Percentiles rank a stretch among this genome's conserved stretches.
These are phyloP conservation scores for Neckera pumila DNA, from an alignment of 225 moss, liverwort and hornwort genomes.

Conservation along the genomic window DNA sequence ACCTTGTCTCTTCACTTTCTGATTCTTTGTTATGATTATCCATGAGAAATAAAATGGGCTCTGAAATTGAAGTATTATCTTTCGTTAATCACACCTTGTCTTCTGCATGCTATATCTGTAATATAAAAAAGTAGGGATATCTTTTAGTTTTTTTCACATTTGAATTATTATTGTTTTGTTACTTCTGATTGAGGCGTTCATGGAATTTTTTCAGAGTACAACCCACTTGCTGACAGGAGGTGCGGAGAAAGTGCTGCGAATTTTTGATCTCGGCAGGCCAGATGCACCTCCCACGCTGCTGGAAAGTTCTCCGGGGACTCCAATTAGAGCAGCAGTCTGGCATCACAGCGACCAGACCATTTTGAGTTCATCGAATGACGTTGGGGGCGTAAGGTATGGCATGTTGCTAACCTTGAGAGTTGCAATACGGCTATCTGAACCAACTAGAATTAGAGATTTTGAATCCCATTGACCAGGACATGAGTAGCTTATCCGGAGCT, in stretches of 20 bases:
- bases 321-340: slow-evolving; percentile 91
- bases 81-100: background rate
- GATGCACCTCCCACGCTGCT: slow-evolving; percentile 83
- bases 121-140: background rate
- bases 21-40: background rate
- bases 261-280: slow-evolving; percentile 83
- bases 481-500: background rate
- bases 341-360: slow-evolving; percentile 99
- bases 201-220: slow-evolving; percentile 53
- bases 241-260: slow-evolving; percentile 88
- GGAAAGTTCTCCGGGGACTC: slow-evolving; percentile 64
- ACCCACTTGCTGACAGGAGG: slow-evolving; percentile 86
- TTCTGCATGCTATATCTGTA: background rate
- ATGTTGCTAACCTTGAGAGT: background rate
- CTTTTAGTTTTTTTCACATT: background rate
- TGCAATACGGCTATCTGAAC: background rate
- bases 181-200: background rate
- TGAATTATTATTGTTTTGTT: background rate
- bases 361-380: slow-evolving; percentile 89
- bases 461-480: background rate
- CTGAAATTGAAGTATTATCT: background rate
- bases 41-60: background rate
- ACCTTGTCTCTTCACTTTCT: background rate
- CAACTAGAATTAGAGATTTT: background rate
- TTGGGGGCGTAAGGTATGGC: slow-evolving; percentile 75